Percentiles rank a stretch among this genome's conserved stretches.
Evolutionary conservation across 768 basidiomycete genomes (phyloP).

Genomic region (Hygrocybe coccinea): DNA sequence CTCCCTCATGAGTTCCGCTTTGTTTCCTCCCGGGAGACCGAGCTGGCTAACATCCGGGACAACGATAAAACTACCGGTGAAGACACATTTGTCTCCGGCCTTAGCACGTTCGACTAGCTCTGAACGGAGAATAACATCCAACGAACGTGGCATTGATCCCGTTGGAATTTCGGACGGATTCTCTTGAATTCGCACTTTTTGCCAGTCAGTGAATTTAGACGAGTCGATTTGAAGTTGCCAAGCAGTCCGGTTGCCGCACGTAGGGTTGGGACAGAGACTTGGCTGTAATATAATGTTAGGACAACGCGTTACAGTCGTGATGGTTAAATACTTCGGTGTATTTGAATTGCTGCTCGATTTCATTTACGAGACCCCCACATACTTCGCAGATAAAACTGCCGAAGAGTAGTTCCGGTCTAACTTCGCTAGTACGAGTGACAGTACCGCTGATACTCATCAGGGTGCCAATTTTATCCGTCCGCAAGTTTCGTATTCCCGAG

Average conservation of each 20-base stretch:
- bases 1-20: slow-evolving; percentile 85
- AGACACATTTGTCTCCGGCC: slow-evolving; percentile 97
- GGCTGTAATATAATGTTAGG: slow-evolving; percentile 51
- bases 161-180: slow-evolving; percentile 99
- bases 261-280: slow-evolving; percentile 87
- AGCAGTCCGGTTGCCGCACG: slow-evolving; percentile 81
- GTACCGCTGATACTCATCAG: slow-evolving; percentile 95
- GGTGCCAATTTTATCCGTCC: slow-evolving; percentile 90
- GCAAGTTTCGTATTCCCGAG: slow-evolving; percentile 88
- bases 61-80: slow-evolving; percentile 96
- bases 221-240: slow-evolving; percentile 97
- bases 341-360: slow-evolving; percentile 99
- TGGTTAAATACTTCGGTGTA: slow-evolving; percentile 78
- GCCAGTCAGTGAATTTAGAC: slow-evolving; percentile 98
- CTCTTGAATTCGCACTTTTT: slow-evolving; percentile 98
- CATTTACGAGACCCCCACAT: slow-evolving; percentile 80
- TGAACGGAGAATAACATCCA: slow-evolving; percentile 91
- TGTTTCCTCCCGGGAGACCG: slow-evolving; percentile 90
- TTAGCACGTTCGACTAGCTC: slow-evolving; percentile 99
- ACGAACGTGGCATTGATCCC: slow-evolving; percentile 94
- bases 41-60: slow-evolving; percentile 97
- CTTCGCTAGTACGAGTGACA: slow-evolving; percentile 95
- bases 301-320: slow-evolving; percentile 1
- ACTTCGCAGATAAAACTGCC: slow-evolving; percentile 92
- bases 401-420: slow-evolving; percentile 87